Evolutionary conservation across 805 yeast genomes (phyloP).

Genomic region (Ogataea haglerorum): DNA sequence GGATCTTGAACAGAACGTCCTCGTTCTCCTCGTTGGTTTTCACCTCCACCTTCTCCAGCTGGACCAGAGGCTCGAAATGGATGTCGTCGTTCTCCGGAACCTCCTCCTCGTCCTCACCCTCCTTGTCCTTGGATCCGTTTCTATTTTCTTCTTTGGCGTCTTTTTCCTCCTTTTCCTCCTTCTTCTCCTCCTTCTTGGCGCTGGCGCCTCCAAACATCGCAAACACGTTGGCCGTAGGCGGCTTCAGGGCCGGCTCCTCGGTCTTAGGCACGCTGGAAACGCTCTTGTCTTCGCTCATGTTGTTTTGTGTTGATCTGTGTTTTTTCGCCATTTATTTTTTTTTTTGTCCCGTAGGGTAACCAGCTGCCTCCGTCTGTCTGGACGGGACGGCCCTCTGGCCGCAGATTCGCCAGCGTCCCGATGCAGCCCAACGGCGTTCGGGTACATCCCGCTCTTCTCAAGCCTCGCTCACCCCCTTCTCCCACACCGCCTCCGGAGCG

Average conservation of each 20-base stretch:
- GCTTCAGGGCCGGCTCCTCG: conserved; percentile 40
- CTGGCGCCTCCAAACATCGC: conserved; percentile 94
- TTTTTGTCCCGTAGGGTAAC: conserved; percentile 8
- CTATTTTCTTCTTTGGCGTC: conserved; percentile 37
- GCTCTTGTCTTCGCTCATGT: conserved; percentile 5
- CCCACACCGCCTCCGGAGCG: neutral
- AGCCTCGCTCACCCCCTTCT: too few species aligned
- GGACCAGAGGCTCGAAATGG: conserved; percentile 94
- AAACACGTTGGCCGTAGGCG: conserved; percentile 81
- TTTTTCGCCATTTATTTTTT: conserved; percentile 8
- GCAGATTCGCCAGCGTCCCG: too few species aligned
- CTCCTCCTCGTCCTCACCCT: conserved; percentile 48
- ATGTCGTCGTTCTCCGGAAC: conserved; percentile 75
- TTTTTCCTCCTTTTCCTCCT: conserved; percentile 36
- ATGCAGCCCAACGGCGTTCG: too few species aligned
- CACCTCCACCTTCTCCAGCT: conserved; percentile 92
- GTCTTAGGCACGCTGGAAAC: conserved; percentile 9
- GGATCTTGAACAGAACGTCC: conserved; percentile 75
- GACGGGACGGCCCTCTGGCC: too few species aligned
- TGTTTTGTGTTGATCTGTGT: conserved; percentile 3
- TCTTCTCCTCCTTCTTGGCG: conserved; percentile 50
- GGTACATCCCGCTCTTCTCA: too few species aligned
- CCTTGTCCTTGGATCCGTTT: conserved; percentile 30
- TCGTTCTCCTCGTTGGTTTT: conserved; percentile 94
- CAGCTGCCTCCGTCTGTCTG: neutral